Conservation (phyloP, 345 rosid genomes). For the Luvunga scandens region DNA sequence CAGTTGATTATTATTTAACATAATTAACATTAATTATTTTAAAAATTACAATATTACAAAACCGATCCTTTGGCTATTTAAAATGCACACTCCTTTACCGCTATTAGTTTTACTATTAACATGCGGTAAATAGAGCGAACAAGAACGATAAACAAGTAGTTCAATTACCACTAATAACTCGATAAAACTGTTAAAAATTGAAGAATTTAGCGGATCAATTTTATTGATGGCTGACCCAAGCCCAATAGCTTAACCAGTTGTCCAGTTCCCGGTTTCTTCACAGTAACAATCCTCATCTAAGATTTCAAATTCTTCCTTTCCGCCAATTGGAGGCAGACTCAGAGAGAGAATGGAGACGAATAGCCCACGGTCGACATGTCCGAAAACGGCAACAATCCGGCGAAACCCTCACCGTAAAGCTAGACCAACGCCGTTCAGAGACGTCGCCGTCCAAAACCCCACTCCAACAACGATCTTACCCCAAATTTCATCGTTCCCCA, state of each 20-base stretch:
- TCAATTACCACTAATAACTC: no score
- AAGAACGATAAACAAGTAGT: no score
- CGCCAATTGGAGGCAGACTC: not conserved
- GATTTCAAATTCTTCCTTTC: conserved; percentile 9
- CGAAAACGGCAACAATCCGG: conserved; percentile 54
- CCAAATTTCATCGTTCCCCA: conserved; percentile 53
- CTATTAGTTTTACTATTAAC: no score
- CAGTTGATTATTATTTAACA: fast-evolving
- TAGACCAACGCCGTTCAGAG: conserved; percentile 51
- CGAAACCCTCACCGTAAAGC: conserved; percentile 81
- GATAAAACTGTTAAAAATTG: not conserved
- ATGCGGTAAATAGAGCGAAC: no score
- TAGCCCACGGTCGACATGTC: conserved; percentile 43
- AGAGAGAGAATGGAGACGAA: conserved; percentile 20
- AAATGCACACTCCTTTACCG: no score
- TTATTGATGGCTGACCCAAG: not conserved
- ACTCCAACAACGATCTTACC: conserved; percentile 22
- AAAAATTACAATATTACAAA: fast-evolving
- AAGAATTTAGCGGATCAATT: not conserved
- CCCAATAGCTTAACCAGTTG: not conserved
- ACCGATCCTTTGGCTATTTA: no score
- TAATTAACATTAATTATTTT: no score
- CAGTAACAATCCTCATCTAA: not conserved
- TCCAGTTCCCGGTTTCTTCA: not conserved
- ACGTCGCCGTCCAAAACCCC: conserved; percentile 18